Conservation (phyloP, 2,329 filamentous ascomycete species). For the Drechslera avenae region DNA sequence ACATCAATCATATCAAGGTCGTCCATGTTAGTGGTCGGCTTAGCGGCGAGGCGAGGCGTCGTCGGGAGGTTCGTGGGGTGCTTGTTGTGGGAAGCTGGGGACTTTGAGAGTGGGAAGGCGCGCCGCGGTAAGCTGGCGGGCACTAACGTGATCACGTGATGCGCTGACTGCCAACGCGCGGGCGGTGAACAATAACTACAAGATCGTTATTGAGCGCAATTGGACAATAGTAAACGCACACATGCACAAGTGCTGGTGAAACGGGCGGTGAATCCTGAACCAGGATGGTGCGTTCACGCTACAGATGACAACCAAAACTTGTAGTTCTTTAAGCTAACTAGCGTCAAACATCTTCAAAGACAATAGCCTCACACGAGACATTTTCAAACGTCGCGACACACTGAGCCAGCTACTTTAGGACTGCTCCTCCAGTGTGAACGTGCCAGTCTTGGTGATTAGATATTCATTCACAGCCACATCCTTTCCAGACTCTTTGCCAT, state of each 20-base stretch:
- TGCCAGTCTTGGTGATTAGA: constrained; percentile 68
- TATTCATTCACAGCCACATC: constrained; percentile 69
- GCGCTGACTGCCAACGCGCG: background rate
- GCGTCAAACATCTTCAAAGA: constrained; percentile 3
- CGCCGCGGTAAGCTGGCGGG: constrained; percentile 16
- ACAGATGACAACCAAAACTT: constrained; percentile 1
- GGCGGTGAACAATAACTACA: background rate
- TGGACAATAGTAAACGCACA: background rate
- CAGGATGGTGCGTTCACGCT: background rate
- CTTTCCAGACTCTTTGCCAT: constrained; percentile 70
- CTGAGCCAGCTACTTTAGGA: constrained; percentile 5
- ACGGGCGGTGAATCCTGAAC: background rate
- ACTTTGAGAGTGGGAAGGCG: constrained; percentile 4
- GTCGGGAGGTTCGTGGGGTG: constrained; percentile 20
- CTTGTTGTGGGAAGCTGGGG: constrained; percentile 10
- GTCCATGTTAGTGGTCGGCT: constrained; percentile 28
- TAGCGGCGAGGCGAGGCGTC: constrained; percentile 4
- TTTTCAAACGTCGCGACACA: background rate
- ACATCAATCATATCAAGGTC: constrained; percentile 45
- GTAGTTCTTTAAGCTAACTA: background rate
- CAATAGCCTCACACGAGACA: constrained; percentile 1
- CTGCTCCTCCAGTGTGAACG: constrained; percentile 60
- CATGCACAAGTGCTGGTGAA: background rate
- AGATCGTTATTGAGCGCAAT: background rate
- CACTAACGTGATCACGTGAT: constrained; percentile 24